These are phyloP conservation scores for Achaetomiella virescens DNA, from an alignment of 495 filamentous ascomycete genomes.

Conservation along the genomic window DNA sequence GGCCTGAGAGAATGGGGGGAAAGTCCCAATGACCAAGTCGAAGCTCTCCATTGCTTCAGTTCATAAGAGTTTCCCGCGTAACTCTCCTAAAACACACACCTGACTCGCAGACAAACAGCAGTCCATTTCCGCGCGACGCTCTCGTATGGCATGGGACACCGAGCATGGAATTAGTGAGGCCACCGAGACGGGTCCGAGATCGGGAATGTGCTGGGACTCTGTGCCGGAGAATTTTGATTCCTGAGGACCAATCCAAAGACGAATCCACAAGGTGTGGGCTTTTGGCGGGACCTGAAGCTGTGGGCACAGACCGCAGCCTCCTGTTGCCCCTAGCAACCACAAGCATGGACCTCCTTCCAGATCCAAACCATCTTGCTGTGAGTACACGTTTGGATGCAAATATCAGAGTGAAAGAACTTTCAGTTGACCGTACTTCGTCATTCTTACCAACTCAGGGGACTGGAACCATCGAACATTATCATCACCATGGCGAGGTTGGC, in stretches of 20 bases:
- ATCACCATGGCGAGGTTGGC: slow-evolving; percentile 11
- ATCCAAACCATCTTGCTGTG: not conserved
- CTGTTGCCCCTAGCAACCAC: slow-evolving; percentile 4
- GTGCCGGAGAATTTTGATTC: too few species aligned
- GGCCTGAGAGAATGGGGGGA: too few species aligned
- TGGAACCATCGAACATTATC: not conserved
- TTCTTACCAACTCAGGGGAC: not conserved
- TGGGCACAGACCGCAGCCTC: not conserved
- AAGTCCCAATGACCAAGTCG: too few species aligned
- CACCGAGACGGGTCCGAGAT: not conserved
- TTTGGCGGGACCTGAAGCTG: not conserved
- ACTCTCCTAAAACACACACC: not conserved
- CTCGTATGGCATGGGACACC: not conserved
- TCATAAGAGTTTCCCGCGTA: not conserved
- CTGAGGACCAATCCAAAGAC: too few species aligned
- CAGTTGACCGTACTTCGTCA: not conserved
- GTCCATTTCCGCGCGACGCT: not conserved
- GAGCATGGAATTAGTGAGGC: not conserved
- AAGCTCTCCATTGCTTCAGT: too few species aligned
- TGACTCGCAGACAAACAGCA: too few species aligned
- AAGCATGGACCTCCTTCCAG: not conserved
- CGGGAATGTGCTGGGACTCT: too few species aligned
- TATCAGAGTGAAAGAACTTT: not conserved
- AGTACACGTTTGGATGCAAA: not conserved
- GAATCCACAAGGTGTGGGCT: not conserved